Evolutionary conservation across 139 green algal species (phyloP).

Genomic region (Pleodorina starrii): DNA sequence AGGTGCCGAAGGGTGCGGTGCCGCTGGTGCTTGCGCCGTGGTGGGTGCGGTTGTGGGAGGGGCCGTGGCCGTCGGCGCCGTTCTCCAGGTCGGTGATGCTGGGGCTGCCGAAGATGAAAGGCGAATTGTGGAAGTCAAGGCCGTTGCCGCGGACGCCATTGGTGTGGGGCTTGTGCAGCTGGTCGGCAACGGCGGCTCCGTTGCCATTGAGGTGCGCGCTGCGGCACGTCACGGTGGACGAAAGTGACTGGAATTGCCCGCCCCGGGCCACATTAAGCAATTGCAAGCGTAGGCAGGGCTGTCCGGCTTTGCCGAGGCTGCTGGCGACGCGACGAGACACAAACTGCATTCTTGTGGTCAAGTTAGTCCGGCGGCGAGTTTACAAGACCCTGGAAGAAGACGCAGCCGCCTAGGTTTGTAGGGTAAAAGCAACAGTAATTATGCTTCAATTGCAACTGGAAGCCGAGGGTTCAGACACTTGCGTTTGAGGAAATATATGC

Average conservation of each 20-base stretch:
- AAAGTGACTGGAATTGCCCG: neutral
- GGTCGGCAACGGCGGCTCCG: conserved; percentile 6
- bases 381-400: no score
- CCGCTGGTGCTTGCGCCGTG: neutral
- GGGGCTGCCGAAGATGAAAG: conserved; percentile 21
- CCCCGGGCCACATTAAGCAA: neutral
- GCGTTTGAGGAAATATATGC: no score
- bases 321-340: neutral
- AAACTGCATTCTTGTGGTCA: conserved; percentile 31
- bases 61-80: neutral
- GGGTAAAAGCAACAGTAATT: no score
- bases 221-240: neutral
- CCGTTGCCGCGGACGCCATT: neutral
- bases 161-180: neutral
- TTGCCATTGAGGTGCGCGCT: conserved; percentile 11
- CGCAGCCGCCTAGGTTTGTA: no score
- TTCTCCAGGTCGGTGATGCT: neutral
- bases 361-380: conserved; percentile 1
- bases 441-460: no score
- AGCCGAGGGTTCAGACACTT: no score
- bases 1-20: neutral
- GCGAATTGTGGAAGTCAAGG: neutral
- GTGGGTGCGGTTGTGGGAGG: neutral
- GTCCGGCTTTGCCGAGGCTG: neutral
- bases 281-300: neutral